Evolutionary conservation across 2,329 filamentous ascomycete species (phyloP).

Genomic region (Colletotrichum australisinense): DNA sequence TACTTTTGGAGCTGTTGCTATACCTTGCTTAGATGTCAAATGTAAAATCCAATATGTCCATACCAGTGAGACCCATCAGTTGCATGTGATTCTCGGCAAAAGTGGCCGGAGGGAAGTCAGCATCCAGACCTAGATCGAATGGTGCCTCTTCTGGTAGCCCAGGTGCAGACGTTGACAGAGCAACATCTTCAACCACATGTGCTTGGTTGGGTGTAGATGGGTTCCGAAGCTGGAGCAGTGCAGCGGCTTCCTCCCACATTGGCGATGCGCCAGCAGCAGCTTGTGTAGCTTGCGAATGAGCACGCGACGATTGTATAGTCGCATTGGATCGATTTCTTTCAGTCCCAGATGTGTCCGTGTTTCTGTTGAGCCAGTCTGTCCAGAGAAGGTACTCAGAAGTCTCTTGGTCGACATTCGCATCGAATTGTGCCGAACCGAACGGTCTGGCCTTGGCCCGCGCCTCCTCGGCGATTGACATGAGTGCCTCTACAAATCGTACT

Average conservation of each 20-base stretch:
- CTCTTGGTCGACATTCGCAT: no score
- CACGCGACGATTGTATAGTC: no score
- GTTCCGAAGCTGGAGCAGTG: constrained; percentile 11
- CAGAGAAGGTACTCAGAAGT: no score
- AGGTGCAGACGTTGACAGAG: no score
- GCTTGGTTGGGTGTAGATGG: not conserved
- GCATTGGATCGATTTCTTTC: no score
- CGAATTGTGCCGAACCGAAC: no score
- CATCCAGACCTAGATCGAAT: not conserved
- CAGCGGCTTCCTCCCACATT: constrained; percentile 17
- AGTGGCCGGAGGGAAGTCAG: constrained; percentile 15
- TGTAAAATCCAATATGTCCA: constrained; percentile 39
- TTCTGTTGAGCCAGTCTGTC: no score
- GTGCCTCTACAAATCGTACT: constrained; percentile 39
- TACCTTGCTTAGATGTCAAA: not conserved
- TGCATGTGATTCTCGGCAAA: constrained; percentile 39
- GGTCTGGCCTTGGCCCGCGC: no score
- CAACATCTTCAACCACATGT: not conserved
- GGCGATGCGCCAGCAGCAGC: not conserved
- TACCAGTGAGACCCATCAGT: constrained; percentile 39
- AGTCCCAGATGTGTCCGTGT: no score
- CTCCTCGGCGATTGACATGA: constrained; percentile 39
- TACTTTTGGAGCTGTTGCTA: no score
- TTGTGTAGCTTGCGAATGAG: not conserved
- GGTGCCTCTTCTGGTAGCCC: no score